phyloP scores from a whole-genome alignment of 2,329 filamentous ascomycete species.

The Ophiosphaerella korrae region DNA sequence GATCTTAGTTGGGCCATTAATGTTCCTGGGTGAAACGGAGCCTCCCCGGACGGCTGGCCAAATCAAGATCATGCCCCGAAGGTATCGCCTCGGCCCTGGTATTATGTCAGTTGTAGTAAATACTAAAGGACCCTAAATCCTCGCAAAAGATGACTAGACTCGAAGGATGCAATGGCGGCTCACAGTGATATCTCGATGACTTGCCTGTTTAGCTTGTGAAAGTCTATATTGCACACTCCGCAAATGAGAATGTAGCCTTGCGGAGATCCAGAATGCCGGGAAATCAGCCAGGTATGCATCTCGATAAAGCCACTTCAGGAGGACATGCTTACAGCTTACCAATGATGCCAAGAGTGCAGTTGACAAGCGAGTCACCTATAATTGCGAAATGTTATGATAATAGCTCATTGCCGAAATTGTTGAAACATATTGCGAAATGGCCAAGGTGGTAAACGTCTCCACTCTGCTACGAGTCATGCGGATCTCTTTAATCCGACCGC shows the following conservation, averaged over 20 bases:
- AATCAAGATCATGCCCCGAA: constrained; percentile 18
- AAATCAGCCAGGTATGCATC: background rate
- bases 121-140: constrained; percentile 4
- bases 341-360: background rate
- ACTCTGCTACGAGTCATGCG: constrained; percentile 26
- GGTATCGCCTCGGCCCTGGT: background rate
- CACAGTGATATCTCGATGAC: background rate
- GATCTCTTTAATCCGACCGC: constrained; percentile 21
- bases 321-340: background rate
- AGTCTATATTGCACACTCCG: too few relatives aligned
- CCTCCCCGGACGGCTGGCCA: constrained; percentile 15
- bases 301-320: background rate
- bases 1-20: constrained; percentile 18
- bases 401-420: constrained; percentile 12
- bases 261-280: background rate
- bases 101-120: constrained; percentile 16
- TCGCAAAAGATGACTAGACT: background rate
- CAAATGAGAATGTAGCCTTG: too few relatives aligned
- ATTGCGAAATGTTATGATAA: constrained; percentile 19
- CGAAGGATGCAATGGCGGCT: background rate
- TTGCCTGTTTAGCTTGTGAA: too few relatives aligned
- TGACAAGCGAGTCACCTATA: constrained; percentile 17
- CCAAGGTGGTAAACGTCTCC: constrained; percentile 17
- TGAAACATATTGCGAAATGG: constrained; percentile 20
- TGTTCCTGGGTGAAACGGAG: constrained; percentile 9